These are phyloP conservation scores for Pythium phragmitis DNA, from an alignment of 352 stramenopile genomes.

Conservation along the genomic window DNA sequence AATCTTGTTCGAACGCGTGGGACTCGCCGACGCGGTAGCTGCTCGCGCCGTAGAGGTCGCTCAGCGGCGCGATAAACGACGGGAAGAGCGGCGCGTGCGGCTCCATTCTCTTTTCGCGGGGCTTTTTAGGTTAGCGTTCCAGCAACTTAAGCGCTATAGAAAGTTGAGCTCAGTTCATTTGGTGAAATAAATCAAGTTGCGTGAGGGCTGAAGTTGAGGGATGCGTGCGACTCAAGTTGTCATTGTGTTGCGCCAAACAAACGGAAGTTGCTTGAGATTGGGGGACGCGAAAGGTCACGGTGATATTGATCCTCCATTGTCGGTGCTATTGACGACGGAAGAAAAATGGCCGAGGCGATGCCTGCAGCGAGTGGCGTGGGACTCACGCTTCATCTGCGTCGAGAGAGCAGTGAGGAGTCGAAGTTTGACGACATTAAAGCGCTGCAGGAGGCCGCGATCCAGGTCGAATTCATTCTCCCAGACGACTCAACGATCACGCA, in stretches of 20 bases:
- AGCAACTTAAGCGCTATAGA: not conserved
- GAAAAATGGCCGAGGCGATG: not conserved
- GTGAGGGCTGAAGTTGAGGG: not conserved
- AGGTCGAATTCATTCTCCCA: constrained; percentile 55
- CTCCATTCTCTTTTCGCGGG: constrained; percentile 14
- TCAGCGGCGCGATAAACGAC: constrained; percentile 41
- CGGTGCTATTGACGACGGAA: not conserved
- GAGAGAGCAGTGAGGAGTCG: constrained; percentile 32
- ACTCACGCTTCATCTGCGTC: constrained; percentile 15
- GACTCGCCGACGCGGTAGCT: constrained; percentile 47
- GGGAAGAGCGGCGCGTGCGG: constrained; percentile 31
- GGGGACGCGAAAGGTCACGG: not conserved
- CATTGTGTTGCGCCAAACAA: not conserved
- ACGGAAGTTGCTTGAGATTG: not conserved
- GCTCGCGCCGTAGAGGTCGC: constrained; percentile 62
- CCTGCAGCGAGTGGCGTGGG: not conserved
- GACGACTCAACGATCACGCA: constrained; percentile 52
- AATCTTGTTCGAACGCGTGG: constrained; percentile 41
- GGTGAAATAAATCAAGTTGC: not conserved
- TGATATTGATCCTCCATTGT: not conserved
- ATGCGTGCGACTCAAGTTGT: too few relatives aligned
- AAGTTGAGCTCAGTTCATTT: constrained; percentile 14
- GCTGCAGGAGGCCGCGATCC: constrained; percentile 54
- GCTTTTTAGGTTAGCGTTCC: not conserved
- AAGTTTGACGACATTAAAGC: constrained; percentile 62